These are phyloP conservation scores for Phyllosticta citribraziliensis DNA, from an alignment of 2,329 filamentous ascomycete species.

Conservation along the genomic window DNA sequence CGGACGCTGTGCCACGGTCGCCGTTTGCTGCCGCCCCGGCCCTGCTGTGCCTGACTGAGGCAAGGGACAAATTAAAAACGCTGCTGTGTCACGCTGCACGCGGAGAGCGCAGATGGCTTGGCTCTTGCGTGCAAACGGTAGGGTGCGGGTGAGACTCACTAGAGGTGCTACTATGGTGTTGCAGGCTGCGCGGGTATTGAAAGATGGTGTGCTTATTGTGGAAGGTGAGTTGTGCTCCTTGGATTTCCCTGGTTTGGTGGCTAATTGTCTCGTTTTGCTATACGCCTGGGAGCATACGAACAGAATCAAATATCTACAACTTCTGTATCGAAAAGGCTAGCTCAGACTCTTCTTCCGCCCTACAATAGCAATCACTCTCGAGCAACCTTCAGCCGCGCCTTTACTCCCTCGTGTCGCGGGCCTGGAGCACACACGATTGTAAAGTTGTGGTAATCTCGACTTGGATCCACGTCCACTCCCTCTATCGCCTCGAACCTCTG, in stretches of 20 bases:
- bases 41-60: background rate
- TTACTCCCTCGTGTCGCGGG: background rate
- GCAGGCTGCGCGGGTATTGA: no score
- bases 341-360: no score
- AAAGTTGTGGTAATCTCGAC: background rate
- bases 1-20: background rate
- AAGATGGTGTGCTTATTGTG: background rate
- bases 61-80: background rate
- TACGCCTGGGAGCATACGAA: no score
- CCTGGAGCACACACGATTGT: background rate
- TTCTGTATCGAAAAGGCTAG: no score
- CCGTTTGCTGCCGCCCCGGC: background rate
- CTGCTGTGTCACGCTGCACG: background rate
- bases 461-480: background rate
- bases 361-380: background rate
- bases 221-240: background rate
- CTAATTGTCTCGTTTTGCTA: no score
- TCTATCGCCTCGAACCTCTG: background rate
- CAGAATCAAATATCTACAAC: no score
- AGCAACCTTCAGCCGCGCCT: background rate
- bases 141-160: no score
- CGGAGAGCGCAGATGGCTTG: background rate
- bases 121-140: background rate
- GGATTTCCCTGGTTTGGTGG: no score
- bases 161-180: background rate